A percentile compares a stretch with the other conserved stretches of the same genome.
phyloP scores from a whole-genome alignment of 2,329 filamentous ascomycete species.

The Lasiodiplodia sp. region DNA sequence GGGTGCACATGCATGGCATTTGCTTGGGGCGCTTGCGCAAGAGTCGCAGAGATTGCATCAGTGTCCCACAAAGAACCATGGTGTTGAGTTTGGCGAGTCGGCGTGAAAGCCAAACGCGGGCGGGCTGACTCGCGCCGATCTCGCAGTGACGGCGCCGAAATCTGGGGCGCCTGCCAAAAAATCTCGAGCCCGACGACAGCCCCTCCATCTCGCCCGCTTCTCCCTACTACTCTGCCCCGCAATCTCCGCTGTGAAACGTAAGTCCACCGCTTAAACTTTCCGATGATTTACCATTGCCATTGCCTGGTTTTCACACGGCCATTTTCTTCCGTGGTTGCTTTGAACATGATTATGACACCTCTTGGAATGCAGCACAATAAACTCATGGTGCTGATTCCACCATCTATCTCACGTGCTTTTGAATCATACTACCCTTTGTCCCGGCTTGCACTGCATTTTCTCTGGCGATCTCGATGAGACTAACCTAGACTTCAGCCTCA shows the following conservation, averaged over 20 bases:
- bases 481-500: conserved; percentile 2
- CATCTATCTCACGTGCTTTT: too few species aligned
- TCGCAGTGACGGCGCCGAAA: conserved; percentile 17
- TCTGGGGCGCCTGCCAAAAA: conserved; percentile 23
- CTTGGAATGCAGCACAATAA: too few species aligned
- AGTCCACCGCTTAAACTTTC: background rate
- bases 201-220: background rate
- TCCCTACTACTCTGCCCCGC: background rate
- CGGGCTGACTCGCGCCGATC: conserved; percentile 24
- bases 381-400: too few species aligned
- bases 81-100: conserved; percentile 7
- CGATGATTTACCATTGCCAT: background rate
- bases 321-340: background rate
- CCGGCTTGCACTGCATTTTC: background rate
- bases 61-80: background rate
- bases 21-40: too few species aligned
- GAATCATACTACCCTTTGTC: background rate
- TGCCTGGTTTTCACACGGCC: background rate
- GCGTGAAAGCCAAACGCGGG: background rate
- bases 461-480: background rate
- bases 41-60: too few species aligned
- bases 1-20: background rate
- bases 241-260: background rate
- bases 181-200: conserved; percentile 23
- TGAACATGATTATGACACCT: too few species aligned